These are phyloP conservation scores for Suhomyces wounanorum DNA, from an alignment of 1,139 yeast genomes.

Conservation along the genomic window DNA sequence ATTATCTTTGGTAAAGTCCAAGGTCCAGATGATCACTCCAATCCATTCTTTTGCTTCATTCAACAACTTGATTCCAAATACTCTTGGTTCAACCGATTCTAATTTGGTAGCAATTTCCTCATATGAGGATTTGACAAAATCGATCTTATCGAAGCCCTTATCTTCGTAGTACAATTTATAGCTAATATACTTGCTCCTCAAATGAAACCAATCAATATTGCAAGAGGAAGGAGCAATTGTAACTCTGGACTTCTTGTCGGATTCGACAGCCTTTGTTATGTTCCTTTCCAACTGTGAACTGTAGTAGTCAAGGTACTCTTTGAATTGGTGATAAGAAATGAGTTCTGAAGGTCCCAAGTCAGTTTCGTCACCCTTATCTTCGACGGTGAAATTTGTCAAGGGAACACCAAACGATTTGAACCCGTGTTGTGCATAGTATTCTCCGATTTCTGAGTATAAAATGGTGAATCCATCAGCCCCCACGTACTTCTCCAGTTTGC, in stretches of 20 bases:
- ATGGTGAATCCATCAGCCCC: slow-evolving; percentile 47
- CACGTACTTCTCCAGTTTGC: slow-evolving; percentile 22
- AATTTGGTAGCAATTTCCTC: slow-evolving; percentile 28
- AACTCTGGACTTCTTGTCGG: slow-evolving; percentile 34
- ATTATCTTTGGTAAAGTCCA: slow-evolving; percentile 32
- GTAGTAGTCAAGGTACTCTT: slow-evolving; percentile 26
- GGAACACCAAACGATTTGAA: slow-evolving; percentile 54
- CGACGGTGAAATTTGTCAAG: slow-evolving; percentile 26
- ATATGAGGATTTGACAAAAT: slow-evolving; percentile 27
- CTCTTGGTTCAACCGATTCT: slow-evolving; percentile 25
- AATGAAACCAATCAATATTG: slow-evolving; percentile 47
- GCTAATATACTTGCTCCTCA: slow-evolving; percentile 41
- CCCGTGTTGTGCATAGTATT: slow-evolving; percentile 61
- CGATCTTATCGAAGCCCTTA: slow-evolving; percentile 19
- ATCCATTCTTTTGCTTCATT: slow-evolving; percentile 19
- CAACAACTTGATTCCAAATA: slow-evolving; percentile 35
- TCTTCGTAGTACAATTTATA: slow-evolving; percentile 28
- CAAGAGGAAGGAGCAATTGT: slow-evolving; percentile 32
- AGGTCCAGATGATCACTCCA: slow-evolving; percentile 45
- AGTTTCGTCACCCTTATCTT: slow-evolving; percentile 10
- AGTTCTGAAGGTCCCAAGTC: slow-evolving; percentile 17
- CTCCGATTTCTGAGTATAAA: slow-evolving; percentile 74
- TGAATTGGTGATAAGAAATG: slow-evolving; percentile 37
- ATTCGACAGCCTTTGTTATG: slow-evolving; percentile 20
- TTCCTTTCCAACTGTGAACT: slow-evolving; percentile 22